Base-by-base conservation (phyloP, 2,329 filamentous ascomycete species). In the Exophiala calicioides region DNA sequence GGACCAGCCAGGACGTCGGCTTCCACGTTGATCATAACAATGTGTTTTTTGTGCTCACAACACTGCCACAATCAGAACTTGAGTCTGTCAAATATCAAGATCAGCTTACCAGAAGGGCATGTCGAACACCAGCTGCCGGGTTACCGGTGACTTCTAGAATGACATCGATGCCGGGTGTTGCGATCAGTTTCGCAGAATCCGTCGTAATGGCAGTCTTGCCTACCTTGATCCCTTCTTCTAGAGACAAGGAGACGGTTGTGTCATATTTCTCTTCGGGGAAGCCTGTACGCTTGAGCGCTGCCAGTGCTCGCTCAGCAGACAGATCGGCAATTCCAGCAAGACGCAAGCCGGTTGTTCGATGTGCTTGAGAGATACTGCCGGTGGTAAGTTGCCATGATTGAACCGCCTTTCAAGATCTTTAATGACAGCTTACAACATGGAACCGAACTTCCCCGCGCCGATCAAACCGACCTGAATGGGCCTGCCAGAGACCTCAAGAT, bases 21-120 rank as follows among this genome's bases (percentile, higher is more conserved):
- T 58, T 74, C 70, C 20, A 72, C 71, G 44, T 72, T 73, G 56
- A 73, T 68, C 70, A 73, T 72, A 19, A 74, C 70, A 37, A 74
- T 72, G 58, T 74, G 71, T 58, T 73, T 73, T 60, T 72, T 70
- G 58, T 73, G 66, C 51, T 74, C 68, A 49, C 68, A 74, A 58
- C 68, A 73, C 7, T n/a, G n/a, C n/a, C n/a, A n/a, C n/a, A n/a
- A n/a, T n/a, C n/a, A n/a, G n/a, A n/a, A n/a, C n/a, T n/a, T n/a
- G n/a, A n/a, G n/a, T n/a, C n/a, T n/a, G n/a, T n/a, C n/a, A n/a
- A n/a, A n/a, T n/a, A n/a, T n/a, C n/a, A n/a, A n/a, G n/a, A n/a
- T n/a, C n/a, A n/a, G n/a, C n/a, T n/a, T n/a, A n/a, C n/a, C n/a
- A 70, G 58, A 0, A 75, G 52, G 3, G 67, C 68, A 50, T 75